A percentile compares a stretch with the other conserved stretches of the same genome.
phyloP scores from a whole-genome alignment of 495 filamentous ascomycete genomes.

The Wilcoxina mikolae region DNA sequence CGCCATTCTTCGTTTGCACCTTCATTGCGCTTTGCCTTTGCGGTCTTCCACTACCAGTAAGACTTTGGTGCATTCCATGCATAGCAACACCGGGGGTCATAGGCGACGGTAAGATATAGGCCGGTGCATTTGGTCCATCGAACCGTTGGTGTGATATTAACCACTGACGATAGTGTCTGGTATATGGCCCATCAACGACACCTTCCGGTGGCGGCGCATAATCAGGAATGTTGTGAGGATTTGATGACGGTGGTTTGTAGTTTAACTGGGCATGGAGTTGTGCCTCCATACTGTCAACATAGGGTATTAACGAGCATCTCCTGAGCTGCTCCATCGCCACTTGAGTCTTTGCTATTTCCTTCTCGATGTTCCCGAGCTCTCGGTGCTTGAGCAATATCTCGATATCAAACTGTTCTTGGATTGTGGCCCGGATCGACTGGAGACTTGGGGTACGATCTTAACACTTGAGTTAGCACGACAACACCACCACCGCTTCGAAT shows the following conservation, averaged over 20 bases:
- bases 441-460: constrained; percentile 4
- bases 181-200: constrained; percentile 79
- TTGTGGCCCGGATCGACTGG: constrained; percentile 46
- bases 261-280: constrained; percentile 33
- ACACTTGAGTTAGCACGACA: constrained; percentile 2
- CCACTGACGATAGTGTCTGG: constrained; percentile 88
- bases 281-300: constrained; percentile 44
- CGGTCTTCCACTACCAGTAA: constrained; percentile 41
- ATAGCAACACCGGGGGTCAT: background rate
- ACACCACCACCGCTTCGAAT: background rate
- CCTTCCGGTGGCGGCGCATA: constrained; percentile 69
- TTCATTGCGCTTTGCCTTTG: constrained; percentile 26
- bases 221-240: constrained; percentile 31
- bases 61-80: background rate
- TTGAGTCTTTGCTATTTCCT: constrained; percentile 92
- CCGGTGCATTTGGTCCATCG: constrained; percentile 39
- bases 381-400: constrained; percentile 90
- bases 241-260: constrained; percentile 8
- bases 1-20: constrained; percentile 22
- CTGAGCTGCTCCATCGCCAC: constrained; percentile 88
- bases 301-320: constrained; percentile 79
- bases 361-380: constrained; percentile 84
- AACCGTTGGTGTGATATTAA: constrained; percentile 78
- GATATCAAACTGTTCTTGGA: constrained; percentile 74
- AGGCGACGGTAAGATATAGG: background rate